Conservation (phyloP, 2,329 filamentous ascomycete genomes). For the Curvularia spicifera region DNA sequence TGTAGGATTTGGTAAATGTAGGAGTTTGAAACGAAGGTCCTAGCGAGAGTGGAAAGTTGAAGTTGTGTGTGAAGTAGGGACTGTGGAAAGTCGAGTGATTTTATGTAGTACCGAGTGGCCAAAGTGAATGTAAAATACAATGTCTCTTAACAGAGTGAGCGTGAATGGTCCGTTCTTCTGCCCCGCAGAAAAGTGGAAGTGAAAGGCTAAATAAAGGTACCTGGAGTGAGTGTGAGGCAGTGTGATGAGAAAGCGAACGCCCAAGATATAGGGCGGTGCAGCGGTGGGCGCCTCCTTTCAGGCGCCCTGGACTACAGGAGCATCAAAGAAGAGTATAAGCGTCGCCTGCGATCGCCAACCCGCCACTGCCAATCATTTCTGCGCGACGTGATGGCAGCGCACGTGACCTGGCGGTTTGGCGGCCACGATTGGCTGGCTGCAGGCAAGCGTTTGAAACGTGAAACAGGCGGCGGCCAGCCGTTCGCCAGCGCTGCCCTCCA, state of each 20-base stretch:
- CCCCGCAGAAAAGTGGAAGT: conserved; percentile 21
- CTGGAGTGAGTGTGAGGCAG: conserved; percentile 21
- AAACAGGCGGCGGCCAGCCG: conserved; percentile 30
- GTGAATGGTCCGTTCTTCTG: conserved; percentile 19
- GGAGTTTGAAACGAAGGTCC: too few relatives aligned
- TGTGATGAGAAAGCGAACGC: conserved; percentile 15
- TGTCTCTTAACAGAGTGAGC: conserved; percentile 14
- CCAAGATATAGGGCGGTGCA: conserved; percentile 20
- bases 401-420: conserved; percentile 20
- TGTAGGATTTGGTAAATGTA: conserved; percentile 2
- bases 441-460: conserved; percentile 33
- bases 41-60: too few relatives aligned
- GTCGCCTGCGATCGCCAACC: conserved; percentile 2
- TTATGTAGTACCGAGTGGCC: background rate
- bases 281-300: conserved; percentile 11
- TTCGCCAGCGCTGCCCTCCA: conserved; percentile 26
- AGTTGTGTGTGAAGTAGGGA: background rate
- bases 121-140: background rate
- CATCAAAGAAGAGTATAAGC: conserved; percentile 4
- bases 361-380: conserved; percentile 22
- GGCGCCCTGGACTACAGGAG: conserved; percentile 5
- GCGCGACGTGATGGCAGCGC: background rate
- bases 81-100: background rate
- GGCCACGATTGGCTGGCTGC: conserved; percentile 26
- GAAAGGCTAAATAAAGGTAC: conserved; percentile 18